Evolutionary conservation across 2,329 filamentous ascomycete species (phyloP).

Genomic region (Aspergillus novoparasiticus): DNA sequence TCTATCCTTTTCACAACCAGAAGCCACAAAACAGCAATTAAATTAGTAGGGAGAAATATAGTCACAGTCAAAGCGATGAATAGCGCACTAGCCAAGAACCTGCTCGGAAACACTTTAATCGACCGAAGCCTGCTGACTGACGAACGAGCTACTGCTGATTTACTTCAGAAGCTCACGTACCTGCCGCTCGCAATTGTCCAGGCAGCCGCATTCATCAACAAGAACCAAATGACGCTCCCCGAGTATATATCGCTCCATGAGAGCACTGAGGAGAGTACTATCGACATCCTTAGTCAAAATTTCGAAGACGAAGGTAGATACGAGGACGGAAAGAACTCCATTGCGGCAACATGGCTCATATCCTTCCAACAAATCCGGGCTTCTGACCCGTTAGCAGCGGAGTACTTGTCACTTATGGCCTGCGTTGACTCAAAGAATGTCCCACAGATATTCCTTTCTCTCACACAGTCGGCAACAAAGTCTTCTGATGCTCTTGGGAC

Average conservation of each 20-base stretch:
- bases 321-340: not conserved
- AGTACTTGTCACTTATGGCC: not conserved
- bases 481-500: not conserved
- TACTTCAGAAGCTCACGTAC: not conserved
- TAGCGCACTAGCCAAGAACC: not conserved
- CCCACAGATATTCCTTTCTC: not conserved
- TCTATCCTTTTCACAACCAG: not conserved
- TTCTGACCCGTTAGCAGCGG: not conserved
- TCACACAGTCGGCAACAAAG: not conserved
- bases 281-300: slow-evolving; percentile 1
- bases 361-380: not conserved
- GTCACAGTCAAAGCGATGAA: not conserved
- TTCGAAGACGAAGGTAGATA: slow-evolving; percentile 5
- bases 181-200: slow-evolving; percentile 2
- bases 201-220: not conserved
- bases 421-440: not conserved
- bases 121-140: not conserved
- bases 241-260: not conserved
- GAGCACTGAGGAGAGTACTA: not conserved
- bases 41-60: not conserved
- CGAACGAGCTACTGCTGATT: not conserved
- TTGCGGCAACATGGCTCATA: slow-evolving; percentile 1
- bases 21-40: not conserved
- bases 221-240: not conserved
- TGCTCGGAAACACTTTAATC: not conserved